Evolutionary conservation across 495 filamentous ascomycete species (phyloP).

Genomic region (Apodospora peruviana): DNA sequence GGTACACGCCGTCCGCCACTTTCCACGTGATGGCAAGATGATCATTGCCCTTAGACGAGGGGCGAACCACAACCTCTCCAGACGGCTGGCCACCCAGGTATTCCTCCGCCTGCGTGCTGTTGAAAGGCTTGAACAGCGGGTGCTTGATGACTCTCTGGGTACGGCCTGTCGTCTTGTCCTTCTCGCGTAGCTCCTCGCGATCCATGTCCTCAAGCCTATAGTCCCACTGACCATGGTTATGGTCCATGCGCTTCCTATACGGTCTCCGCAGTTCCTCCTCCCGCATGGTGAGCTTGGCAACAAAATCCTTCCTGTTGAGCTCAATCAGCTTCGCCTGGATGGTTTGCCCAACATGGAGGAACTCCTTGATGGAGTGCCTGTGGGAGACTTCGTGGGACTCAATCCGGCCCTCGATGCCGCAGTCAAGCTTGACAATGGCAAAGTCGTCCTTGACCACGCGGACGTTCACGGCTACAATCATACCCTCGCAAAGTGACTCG

Average conservation of each 20-base stretch:
- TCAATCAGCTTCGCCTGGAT: slow-evolving; percentile 81
- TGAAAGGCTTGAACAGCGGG: slow-evolving; percentile 89
- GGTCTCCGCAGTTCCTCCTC: slow-evolving; percentile 72
- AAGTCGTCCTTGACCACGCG: slow-evolving; percentile 85
- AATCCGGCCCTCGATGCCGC: slow-evolving; percentile 84
- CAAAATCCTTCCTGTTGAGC: slow-evolving; percentile 76
- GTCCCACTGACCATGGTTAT: slow-evolving; percentile 79
- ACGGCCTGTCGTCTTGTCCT: slow-evolving; percentile 73
- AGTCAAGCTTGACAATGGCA: slow-evolving; percentile 87
- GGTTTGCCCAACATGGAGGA: slow-evolving; percentile 72
- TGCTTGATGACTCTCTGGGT: slow-evolving; percentile 94
- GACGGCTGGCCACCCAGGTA: slow-evolving; percentile 76
- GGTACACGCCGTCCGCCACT: slow-evolving; percentile 87
- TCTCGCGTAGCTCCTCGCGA: slow-evolving; percentile 68
- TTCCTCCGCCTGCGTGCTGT: slow-evolving; percentile 87
- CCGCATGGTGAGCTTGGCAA: slow-evolving; percentile 74
- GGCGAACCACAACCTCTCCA: slow-evolving; percentile 91
- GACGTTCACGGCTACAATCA: slow-evolving; percentile 87
- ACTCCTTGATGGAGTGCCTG: slow-evolving; percentile 46
- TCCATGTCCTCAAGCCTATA: slow-evolving; percentile 71
- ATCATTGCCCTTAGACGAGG: slow-evolving; percentile 87
- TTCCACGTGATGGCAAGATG: slow-evolving; percentile 98
- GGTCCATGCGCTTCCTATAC: slow-evolving; percentile 59
- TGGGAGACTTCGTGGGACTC: slow-evolving; percentile 66
- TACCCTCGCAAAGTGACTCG: slow-evolving; percentile 75